Evolutionary conservation across 352 stramenopile species (phyloP), one percentile per base, ranked within the genome.

Genomic region (Blastocystis sp.): DNA sequence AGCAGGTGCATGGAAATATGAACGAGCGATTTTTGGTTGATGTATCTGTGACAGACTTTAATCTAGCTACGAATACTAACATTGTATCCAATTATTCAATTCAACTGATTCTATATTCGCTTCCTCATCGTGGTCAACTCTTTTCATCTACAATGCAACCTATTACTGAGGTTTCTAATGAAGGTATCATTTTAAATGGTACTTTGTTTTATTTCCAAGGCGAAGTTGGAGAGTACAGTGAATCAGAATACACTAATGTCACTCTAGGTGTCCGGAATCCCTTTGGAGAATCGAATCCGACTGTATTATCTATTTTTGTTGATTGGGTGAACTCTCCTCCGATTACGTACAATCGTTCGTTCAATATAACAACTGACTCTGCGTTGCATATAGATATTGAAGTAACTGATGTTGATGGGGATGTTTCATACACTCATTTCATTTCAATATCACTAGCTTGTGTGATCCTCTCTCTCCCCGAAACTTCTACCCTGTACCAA

Each of bases 291-390:
- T 45, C 26, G 0, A 15, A 3, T 47, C n/a, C 55, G n/a, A 84
- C 53, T 39, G 23, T 55, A 20, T 18, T 84, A 37, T 61, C 37
- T 8, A 84, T 84, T 23, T 68, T 69, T 45, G 73, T 84, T 5
- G 73, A 66, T 23, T 84, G 73, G 73, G n/a, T 84, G 18, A 84
- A 84, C 41, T 26, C 45, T 37, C 23, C 34, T 69, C 73, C 73
- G 15, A 66, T 84, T 15, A 53, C 62, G 6, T 29, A 43, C 4
- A n/a, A 84, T 45, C n/a, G 5, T 11, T 23, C 23, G 23, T 66
- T 66, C 50, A 54, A 50, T 23, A 43, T 84, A 20, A 68, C 47
- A 9, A 84, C 73, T 18, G 34, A 29, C 20, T n/a, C 29, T 66
- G 2, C 18, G 13, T 50, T 53, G 20, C 18, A 23, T 13, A 34